Evolutionary conservation across 257 asterid species (phyloP), one percentile per base, ranked within the genome.

Genomic region (Solanum sejunctum): DNA sequence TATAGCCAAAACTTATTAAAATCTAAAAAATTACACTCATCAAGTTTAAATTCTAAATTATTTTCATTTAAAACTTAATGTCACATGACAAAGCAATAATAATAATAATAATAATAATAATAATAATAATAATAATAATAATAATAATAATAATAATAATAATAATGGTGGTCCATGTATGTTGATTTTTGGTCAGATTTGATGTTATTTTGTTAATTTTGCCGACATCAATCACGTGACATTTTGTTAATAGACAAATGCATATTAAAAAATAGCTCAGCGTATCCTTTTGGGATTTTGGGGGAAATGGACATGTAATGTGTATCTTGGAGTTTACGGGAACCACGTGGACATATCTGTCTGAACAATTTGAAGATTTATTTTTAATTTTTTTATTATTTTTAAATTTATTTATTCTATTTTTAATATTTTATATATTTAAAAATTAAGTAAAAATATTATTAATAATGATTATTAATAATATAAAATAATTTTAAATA

Each of bases 141-240:
- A n/a, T n/a, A n/a, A n/a, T n/a, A n/a, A 36, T 36, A 36, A 4
- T 36, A 36, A 78, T 64, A 52, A 78, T 18, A 23, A 16, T 55
- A 23, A 26, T 78, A 17, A 28, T 78, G 54, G 82, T 15, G 82
- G 82, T 77, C 61, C 60, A 28, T 16, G 15, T 16, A 4, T 36
- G 39, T 36, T 69, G 26, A 51, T 36, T 39, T 41, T 36, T 36
- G 49, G 18, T 52, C 49, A 26, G 64, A 54, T 16, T 78, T 51
- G 64, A 78, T 54, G 64, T 28, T 78, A 28, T 78, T 52, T 78
- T 64, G 47, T 78, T 85, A 78, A 39, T 83, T 75, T 36, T 83
- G 82, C 88, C 90, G 90, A 88, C 90, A 88, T 84, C 56, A 56
- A 49, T 88, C 90, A 85, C 88, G 88, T 85, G 90, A 85, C 63